A percentile compares a stretch with the other conserved stretches of the same genome.
Conservation (phyloP, 1,139 yeast species). For the Saccharomycopsis hybrid region DNA sequence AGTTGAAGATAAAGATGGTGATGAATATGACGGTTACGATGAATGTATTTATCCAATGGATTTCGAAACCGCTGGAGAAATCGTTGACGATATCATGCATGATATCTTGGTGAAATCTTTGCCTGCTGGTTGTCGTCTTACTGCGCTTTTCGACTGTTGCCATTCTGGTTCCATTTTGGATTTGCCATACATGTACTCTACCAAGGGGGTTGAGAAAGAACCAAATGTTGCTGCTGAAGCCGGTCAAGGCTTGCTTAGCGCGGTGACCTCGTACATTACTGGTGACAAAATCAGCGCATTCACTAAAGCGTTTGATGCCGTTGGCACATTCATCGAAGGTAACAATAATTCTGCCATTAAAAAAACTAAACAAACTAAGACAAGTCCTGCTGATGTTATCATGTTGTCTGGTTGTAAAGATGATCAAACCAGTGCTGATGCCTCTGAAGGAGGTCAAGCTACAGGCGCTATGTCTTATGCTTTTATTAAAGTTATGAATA, state of each 20-base stretch:
- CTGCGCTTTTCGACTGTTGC: constrained; percentile 88
- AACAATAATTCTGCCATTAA: constrained; percentile 32
- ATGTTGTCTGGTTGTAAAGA: constrained; percentile 89
- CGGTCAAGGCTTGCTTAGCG: constrained; percentile 66
- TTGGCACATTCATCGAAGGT: constrained; percentile 26
- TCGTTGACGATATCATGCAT: constrained; percentile 83
- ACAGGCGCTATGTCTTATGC: constrained; percentile 66
- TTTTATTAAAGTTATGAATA: constrained; percentile 45
- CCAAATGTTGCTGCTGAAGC: constrained; percentile 84
- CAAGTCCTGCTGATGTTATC: constrained; percentile 84
- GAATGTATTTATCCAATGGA: constrained; percentile 91
- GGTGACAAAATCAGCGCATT: constrained; percentile 46
- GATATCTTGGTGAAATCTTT: constrained; percentile 71
- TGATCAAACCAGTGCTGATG: constrained; percentile 50
- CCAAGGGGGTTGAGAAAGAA: constrained; percentile 86
- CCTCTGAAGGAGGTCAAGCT: constrained; percentile 45
- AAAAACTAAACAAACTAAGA: constrained; percentile 48
- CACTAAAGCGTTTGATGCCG: constrained; percentile 17
- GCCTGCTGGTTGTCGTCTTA: constrained; percentile 77
- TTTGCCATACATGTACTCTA: constrained; percentile 81
- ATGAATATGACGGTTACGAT: constrained; percentile 85
- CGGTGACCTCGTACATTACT: constrained; percentile 64
- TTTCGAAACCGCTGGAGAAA: constrained; percentile 64
- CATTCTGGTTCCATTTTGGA: constrained; percentile 92
- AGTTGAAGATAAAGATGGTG: constrained; percentile 74